Evolutionary conservation across 129 eudicot genomes (phyloP), one percentile per base, ranked within the genome.

Genomic region (Saposhnikovia divaricata): DNA sequence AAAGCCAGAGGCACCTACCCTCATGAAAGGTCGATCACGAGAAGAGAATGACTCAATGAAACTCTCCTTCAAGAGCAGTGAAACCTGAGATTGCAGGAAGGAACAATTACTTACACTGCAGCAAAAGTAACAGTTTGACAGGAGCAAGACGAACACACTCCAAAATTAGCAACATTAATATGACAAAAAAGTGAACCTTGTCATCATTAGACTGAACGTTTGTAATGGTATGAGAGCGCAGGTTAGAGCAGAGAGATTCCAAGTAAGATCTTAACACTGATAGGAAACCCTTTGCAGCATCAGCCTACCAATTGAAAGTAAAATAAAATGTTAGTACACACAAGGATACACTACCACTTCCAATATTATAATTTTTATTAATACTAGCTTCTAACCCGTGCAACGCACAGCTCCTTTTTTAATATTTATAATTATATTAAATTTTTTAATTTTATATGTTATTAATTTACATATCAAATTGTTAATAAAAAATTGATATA

Each of bases 141-240:
- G 59, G 77, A 59, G 68, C 68, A 59, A n/a, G 68, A n/a, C 31
- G 15, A 6, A 14, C 31, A 45, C 27, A 25, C 37, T 44, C 50
- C 5, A 9, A 27, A 27, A 45, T 7, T 43, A 12, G 4, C 55
- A 73, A 73, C 12, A 28, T 23, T 44, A 5, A 75, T 57, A 18
- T 46, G 74, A 31, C 72, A 77, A 44, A 77, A 71, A 59, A 59
- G 53, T 77, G 50, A 72, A 95, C 98, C 98, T 95, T 95, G 74
- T 95, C 98, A 84, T 95, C 93, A 76, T 95, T 95, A 21, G 98
- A 95, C 59, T 95, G 98, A 66, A 95, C 98, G 79, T 95, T 95
- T 77, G 98, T 95, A 78, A 95, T 95, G 16, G 98, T 92, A 82
- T 95, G 98, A 81, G 98, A 92, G 39, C 98, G 97, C 51, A 95